Conservation (phyloP, 1,284 basidiomycete species). For the Rhodotorula sp. region DNA sequence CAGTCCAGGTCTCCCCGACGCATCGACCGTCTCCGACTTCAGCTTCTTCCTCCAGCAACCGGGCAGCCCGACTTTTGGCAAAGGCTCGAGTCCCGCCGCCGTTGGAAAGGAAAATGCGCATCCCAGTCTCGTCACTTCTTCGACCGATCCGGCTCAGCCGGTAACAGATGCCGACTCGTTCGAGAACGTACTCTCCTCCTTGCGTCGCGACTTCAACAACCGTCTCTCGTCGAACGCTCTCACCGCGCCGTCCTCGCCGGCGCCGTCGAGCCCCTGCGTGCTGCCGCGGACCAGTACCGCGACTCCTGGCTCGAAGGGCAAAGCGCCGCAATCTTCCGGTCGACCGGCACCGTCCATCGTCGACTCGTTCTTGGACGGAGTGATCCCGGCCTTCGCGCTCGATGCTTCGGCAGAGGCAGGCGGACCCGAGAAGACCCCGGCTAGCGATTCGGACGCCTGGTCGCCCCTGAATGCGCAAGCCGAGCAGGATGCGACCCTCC, state of each 20-base stretch:
- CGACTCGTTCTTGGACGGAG: constrained; percentile 36
- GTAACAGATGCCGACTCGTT: constrained; percentile 27
- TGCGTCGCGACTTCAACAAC: constrained; percentile 34
- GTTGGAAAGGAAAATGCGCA: constrained; percentile 30
- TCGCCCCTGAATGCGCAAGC: constrained; percentile 13
- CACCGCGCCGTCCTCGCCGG: constrained; percentile 38
- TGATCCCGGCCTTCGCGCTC: constrained; percentile 25
- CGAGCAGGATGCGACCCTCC: constrained; percentile 18
- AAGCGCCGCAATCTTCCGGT: constrained; percentile 32
- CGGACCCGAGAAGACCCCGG: constrained; percentile 9
- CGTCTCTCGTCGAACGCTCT: constrained; percentile 40
- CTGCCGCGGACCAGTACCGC: constrained; percentile 38
- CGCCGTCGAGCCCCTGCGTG: constrained; percentile 38
- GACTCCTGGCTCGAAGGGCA: constrained; percentile 39
- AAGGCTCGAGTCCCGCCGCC: not conserved
- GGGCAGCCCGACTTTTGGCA: constrained; percentile 9
- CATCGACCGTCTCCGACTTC: constrained; percentile 20
- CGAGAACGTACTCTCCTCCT: constrained; percentile 34
- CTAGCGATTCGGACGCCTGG: constrained; percentile 39
- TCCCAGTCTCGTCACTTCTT: not conserved
- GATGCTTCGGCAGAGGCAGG: not conserved
- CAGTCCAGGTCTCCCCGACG: not conserved
- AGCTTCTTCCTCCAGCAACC: constrained; percentile 29
- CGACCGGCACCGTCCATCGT: constrained; percentile 35
- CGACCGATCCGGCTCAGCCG: constrained; percentile 13